These are phyloP conservation scores for Blumeria hordei DNA, from an alignment of 2,329 filamentous ascomycete species.

Conservation along the genomic window DNA sequence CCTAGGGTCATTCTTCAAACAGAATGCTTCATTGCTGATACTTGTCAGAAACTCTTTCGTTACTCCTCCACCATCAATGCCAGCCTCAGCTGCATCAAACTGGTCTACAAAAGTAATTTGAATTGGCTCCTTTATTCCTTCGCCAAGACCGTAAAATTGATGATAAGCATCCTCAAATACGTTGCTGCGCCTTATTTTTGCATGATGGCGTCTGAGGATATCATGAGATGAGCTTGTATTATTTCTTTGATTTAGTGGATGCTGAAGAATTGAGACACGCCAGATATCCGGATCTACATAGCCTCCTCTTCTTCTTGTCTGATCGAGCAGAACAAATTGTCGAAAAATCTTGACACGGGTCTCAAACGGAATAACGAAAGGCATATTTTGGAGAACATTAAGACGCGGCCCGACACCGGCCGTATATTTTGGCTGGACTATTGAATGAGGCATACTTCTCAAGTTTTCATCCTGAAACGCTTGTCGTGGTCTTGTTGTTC, in stretches of 20 bases:
- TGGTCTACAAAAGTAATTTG: constrained; percentile 91
- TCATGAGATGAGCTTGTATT: constrained; percentile 12
- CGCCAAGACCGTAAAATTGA: constrained; percentile 59
- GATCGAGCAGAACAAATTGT: constrained; percentile 73
- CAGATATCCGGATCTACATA: constrained; percentile 49
- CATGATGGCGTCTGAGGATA: constrained; percentile 39
- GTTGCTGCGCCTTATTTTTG: constrained; percentile 51
- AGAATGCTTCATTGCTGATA: constrained; percentile 67
- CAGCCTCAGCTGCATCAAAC: constrained; percentile 67
- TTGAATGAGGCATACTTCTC: constrained; percentile 38
- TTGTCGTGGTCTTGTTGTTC: constrained; percentile 35
- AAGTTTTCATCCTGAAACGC: constrained; percentile 36
- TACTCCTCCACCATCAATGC: constrained; percentile 89
- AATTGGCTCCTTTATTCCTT: constrained; percentile 78
- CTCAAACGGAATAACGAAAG: constrained; percentile 84
- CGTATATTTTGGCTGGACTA: constrained; percentile 44
- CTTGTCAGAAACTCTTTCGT: constrained; percentile 93
- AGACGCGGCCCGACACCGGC: constrained; percentile 65
- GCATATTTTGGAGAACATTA: constrained; percentile 85
- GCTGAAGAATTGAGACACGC: constrained; percentile 34
- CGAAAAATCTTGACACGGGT: constrained; percentile 82
- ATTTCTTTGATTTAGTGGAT: constrained; percentile 4
- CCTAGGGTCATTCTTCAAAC: constrained; percentile 26
- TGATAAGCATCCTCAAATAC: constrained; percentile 72
- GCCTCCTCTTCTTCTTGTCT: constrained; percentile 47